phyloP scores from a whole-genome alignment of 2,329 filamentous ascomycete genomes.

The Lecanicillium sp. region DNA sequence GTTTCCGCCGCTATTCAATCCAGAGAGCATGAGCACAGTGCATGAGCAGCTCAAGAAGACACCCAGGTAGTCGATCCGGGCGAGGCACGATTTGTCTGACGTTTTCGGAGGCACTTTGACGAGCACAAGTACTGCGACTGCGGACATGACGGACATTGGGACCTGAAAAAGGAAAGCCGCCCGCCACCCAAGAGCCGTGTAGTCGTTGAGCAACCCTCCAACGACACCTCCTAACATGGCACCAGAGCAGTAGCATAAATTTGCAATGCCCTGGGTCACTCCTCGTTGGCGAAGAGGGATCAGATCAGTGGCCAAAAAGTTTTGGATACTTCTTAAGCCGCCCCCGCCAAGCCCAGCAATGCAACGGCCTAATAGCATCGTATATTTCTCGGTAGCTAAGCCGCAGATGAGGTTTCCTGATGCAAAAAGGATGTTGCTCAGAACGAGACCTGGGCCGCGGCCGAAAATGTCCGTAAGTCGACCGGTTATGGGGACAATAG shows the following conservation, averaged over 20 bases:
- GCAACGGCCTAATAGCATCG: conserved; percentile 72
- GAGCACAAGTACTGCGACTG: conserved; percentile 58
- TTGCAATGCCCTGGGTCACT: conserved; percentile 76
- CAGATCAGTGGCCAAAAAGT: conserved; percentile 61
- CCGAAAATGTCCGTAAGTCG: conserved; percentile 85
- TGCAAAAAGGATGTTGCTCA: conserved; percentile 75
- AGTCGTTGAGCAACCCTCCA: conserved; percentile 72
- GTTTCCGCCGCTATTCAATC: conserved; percentile 77
- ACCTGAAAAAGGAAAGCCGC: conserved; percentile 40
- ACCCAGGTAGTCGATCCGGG: conserved; percentile 75
- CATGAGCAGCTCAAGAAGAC: conserved; percentile 59
- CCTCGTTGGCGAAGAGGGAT: conserved; percentile 70
- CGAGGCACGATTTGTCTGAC: conserved; percentile 59
- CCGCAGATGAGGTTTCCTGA: conserved; percentile 78
- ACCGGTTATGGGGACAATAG: conserved; percentile 77
- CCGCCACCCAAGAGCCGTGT: conserved; percentile 38
- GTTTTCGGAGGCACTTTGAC: conserved; percentile 72
- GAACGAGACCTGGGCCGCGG: conserved; percentile 67
- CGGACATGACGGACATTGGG: conserved; percentile 65
- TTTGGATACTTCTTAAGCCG: conserved; percentile 67
- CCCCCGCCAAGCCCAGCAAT: conserved; percentile 79
- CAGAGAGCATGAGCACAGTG: conserved; percentile 66
- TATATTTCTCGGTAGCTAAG: conserved; percentile 55
- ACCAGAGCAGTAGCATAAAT: conserved; percentile 73
- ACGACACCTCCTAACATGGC: conserved; percentile 77